Conservation (phyloP, 1,284 basidiomycete species). For the Fomes fomentarius region DNA sequence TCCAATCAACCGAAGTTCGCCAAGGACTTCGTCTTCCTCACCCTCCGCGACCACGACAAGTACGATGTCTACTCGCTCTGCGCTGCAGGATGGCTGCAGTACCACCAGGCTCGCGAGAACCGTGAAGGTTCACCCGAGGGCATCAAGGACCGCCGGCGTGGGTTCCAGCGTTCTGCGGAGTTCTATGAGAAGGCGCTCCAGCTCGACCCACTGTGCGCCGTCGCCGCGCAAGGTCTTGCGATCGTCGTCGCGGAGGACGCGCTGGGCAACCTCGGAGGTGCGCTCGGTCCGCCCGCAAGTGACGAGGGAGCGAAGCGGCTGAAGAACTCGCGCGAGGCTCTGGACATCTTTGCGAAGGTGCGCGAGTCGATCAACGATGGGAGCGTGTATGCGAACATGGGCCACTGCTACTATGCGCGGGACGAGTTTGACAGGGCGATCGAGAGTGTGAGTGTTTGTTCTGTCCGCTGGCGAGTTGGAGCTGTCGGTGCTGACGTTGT, state of each 20-base stretch:
- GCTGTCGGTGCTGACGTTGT: not conserved
- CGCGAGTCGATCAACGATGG: constrained; percentile 85
- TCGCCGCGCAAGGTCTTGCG: constrained; percentile 91
- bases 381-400: constrained; percentile 92
- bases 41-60: constrained; percentile 82
- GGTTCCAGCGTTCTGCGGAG: constrained; percentile 83
- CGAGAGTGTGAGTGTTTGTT: constrained; percentile 76
- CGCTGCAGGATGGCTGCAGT: constrained; percentile 85
- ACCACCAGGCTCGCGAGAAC: constrained; percentile 82
- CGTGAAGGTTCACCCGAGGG: constrained; percentile 59
- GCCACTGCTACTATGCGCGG: constrained; percentile 88
- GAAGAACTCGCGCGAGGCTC: constrained; percentile 80
- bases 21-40: constrained; percentile 84
- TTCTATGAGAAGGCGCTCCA: constrained; percentile 89
- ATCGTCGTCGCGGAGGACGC: constrained; percentile 92
- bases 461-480: not conserved
- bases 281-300: constrained; percentile 43
- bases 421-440: constrained; percentile 95
- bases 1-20: constrained; percentile 72
- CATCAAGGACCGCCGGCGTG: constrained; percentile 72
- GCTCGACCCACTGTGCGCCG: constrained; percentile 81
- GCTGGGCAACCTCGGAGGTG: constrained; percentile 64
- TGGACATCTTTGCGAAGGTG: constrained; percentile 87
- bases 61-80: constrained; percentile 91
- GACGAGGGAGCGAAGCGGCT: constrained; percentile 70